phyloP scores from a whole-genome alignment of 345 rosid species.

The Corymbia maculata region DNA sequence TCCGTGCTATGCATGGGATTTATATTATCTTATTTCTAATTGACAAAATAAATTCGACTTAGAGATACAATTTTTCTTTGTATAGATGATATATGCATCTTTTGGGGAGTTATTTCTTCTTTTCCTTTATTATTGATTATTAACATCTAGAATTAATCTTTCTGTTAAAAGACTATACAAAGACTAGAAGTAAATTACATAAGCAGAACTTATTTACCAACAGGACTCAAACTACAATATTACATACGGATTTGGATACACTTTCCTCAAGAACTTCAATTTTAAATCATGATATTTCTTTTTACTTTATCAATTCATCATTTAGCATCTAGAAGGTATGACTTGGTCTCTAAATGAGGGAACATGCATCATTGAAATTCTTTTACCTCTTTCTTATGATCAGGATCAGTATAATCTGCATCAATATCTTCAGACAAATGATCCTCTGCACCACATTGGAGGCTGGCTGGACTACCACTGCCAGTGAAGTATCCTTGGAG shows the following conservation, averaged over 20 bases:
- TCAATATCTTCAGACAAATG: slow-evolving; percentile 15
- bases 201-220: neutral
- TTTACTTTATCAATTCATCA: neutral
- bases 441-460: neutral
- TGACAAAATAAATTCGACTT: neutral
- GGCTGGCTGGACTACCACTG: slow-evolving; percentile 7
- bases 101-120: neutral
- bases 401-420: slow-evolving; percentile 12
- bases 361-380: neutral
- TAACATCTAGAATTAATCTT: neutral
- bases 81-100: neutral
- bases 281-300: neutral
- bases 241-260: neutral
- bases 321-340: neutral
- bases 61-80: neutral
- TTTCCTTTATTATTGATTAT: neutral
- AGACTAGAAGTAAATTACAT: neutral
- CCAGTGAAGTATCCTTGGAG: slow-evolving; percentile 11
- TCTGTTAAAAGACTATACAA: neutral
- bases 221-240: neutral
- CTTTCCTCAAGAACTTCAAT: neutral
- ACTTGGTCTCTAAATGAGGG: neutral
- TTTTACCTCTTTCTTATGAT: slow-evolving; percentile 29
- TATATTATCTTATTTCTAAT: neutral
- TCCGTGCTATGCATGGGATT: neutral